Evolutionary conservation across 2,329 filamentous ascomycete species (phyloP).

Genomic region (Ascochyta clinopodiicola): DNA sequence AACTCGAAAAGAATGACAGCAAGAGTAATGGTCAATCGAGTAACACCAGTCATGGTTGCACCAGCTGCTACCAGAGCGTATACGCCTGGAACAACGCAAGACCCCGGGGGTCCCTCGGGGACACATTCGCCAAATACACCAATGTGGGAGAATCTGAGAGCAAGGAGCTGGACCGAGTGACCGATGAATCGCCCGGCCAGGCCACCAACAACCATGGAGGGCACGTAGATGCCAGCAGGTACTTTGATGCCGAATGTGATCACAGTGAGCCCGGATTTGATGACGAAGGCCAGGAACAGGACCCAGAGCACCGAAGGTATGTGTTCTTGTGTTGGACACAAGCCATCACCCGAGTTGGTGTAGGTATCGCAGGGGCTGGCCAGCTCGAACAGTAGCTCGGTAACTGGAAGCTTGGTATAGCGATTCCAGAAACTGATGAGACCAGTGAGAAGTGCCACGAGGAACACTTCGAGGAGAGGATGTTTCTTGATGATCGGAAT

Average conservation of each 20-base stretch:
- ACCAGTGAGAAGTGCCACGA: conserved; percentile 86
- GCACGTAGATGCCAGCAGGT: conserved; percentile 95
- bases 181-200: conserved; percentile 88
- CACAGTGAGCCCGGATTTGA: conserved; percentile 87
- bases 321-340: conserved; percentile 78
- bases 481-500: conserved; percentile 80
- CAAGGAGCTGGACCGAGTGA: conserved; percentile 81
- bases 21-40: conserved; percentile 87
- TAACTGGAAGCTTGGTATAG: conserved; percentile 86
- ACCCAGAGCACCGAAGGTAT: conserved; percentile 79
- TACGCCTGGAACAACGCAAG: conserved; percentile 94
- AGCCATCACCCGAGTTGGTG: conserved; percentile 69
- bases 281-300: conserved; percentile 78
- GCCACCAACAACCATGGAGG: conserved; percentile 97
- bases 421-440: conserved; percentile 91
- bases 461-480: conserved; percentile 83
- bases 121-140: conserved; percentile 78
- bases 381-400: conserved; percentile 87
- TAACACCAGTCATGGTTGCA: conserved; percentile 97
- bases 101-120: conserved; percentile 69
- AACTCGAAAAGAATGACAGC: conserved; percentile 96
- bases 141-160: conserved; percentile 74
- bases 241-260: conserved; percentile 97
- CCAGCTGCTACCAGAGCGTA: conserved; percentile 95
- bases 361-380: conserved; percentile 84